Percentiles rank a stretch among this genome's conserved stretches.
These are phyloP conservation scores for Scheffersomyces illinoinensis DNA, from an alignment of 1,139 yeast genomes.

Conservation along the genomic window DNA sequence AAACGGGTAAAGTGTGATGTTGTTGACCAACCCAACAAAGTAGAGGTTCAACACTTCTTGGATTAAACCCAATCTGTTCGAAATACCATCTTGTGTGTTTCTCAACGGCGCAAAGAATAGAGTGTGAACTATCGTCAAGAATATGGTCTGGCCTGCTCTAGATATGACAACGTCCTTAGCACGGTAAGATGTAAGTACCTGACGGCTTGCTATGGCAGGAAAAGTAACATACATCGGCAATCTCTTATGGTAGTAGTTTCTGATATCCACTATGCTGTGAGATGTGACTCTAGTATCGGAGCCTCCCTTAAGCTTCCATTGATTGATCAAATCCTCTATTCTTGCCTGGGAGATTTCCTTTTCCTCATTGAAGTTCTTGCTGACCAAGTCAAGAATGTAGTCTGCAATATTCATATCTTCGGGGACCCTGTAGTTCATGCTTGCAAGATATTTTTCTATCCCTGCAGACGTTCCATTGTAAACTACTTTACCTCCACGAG, in stretches of 20 bases:
- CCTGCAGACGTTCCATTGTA: slow-evolving; percentile 17
- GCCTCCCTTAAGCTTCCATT: slow-evolving; percentile 10
- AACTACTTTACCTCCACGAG: slow-evolving; percentile 23
- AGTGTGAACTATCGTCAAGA: slow-evolving; percentile 20
- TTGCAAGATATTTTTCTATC: slow-evolving; percentile 13
- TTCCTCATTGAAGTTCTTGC: slow-evolving; percentile 13
- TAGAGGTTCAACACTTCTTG: slow-evolving; percentile 24
- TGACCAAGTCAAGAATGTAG: slow-evolving; percentile 18
- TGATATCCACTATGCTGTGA: slow-evolving; percentile 15
- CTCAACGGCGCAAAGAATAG: slow-evolving; percentile 24
- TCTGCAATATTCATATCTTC: slow-evolving; percentile 18
- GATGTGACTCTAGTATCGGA: not conserved
- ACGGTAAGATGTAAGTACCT: slow-evolving; percentile 18
- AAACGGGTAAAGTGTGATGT: slow-evolving; percentile 22
- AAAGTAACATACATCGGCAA: slow-evolving; percentile 21
- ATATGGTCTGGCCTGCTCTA: slow-evolving; percentile 19
- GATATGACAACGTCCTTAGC: slow-evolving; percentile 20
- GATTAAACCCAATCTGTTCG: slow-evolving; percentile 23
- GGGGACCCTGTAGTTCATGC: slow-evolving; percentile 15
- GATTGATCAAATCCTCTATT: slow-evolving; percentile 12
- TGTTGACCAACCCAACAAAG: slow-evolving; percentile 25
- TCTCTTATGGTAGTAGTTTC: slow-evolving; percentile 18
- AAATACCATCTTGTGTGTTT: slow-evolving; percentile 18
- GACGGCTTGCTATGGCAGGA: slow-evolving; percentile 15
- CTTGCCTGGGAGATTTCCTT: slow-evolving; percentile 12